These are phyloP conservation scores for Plasmodium reichenowi DNA, from an alignment of 169 alveolate genomes.

Conservation along the genomic window DNA sequence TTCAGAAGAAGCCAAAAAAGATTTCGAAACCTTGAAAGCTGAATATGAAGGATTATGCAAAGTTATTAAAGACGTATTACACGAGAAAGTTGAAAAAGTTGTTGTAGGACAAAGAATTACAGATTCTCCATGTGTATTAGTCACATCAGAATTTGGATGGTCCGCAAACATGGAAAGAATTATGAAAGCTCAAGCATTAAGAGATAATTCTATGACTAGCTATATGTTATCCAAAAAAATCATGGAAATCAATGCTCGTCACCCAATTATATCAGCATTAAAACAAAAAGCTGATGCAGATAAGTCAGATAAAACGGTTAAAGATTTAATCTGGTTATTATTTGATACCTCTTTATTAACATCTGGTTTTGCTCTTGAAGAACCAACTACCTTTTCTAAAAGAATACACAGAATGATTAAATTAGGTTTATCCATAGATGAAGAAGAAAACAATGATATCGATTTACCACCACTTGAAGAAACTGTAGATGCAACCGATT, in stretches of 20 bases:
- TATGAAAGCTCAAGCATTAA: conserved; percentile 99
- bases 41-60: conserved; percentile 98
- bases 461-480: conserved; percentile 94
- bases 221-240: conserved; percentile 98
- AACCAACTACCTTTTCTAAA: conserved; percentile 98
- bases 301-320: conserved; percentile 98
- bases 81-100: conserved; percentile 99
- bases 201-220: conserved; percentile 97
- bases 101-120: conserved; percentile 95
- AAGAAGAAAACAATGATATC: conserved; percentile 93
- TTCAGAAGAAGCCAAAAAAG: conserved; percentile 98
- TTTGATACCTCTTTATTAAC: conserved; percentile 98
- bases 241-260: conserved; percentile 99
- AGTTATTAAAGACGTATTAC: conserved; percentile 97
- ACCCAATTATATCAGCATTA: conserved; percentile 97
- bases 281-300: conserved; percentile 96
- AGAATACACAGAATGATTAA: conserved; percentile 99
- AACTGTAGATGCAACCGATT: conserved; percentile 89
- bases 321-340: conserved; percentile 99
- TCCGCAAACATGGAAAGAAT: conserved; percentile 99
- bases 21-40: conserved; percentile 96
- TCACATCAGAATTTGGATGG: conserved; percentile 99
- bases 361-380: conserved; percentile 99
- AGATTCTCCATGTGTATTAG: conserved; percentile 99
- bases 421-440: conserved; percentile 98